phyloP scores from a whole-genome alignment of 2,329 filamentous ascomycete genomes.

The Shiraia bambusicola region DNA sequence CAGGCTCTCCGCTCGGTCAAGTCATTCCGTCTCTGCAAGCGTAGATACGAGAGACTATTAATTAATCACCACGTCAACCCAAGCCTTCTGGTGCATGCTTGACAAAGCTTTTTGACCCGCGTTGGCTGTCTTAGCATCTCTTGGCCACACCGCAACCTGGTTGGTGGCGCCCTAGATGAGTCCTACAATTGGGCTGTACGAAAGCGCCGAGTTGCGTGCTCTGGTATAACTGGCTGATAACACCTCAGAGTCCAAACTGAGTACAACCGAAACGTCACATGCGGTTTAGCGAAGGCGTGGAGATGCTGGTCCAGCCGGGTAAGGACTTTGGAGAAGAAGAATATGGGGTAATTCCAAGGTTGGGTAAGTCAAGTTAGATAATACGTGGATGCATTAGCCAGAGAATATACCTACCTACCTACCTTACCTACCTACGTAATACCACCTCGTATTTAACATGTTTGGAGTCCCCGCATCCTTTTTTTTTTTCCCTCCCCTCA shows the following conservation, averaged over 20 bases:
- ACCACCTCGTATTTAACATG: not conserved
- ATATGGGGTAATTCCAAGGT: too few species aligned
- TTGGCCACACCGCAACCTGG: constrained; percentile 10
- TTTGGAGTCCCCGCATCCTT: not conserved
- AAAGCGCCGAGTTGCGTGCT: constrained; percentile 13
- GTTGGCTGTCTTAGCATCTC: constrained; percentile 10
- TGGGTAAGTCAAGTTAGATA: too few species aligned
- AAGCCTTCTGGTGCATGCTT: constrained; percentile 17
- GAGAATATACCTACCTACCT: too few species aligned
- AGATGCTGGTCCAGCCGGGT: constrained; percentile 3
- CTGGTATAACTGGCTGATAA: constrained; percentile 9
- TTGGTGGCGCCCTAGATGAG: not conserved
- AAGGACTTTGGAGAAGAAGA: constrained; percentile 1
- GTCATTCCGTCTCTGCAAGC: constrained; percentile 2
- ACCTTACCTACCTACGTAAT: not conserved
- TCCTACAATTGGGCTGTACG: constrained; percentile 3
- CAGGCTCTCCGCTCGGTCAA: too few species aligned
- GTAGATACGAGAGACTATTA: too few species aligned
- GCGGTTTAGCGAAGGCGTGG: not conserved
- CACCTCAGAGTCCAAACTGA: not conserved
- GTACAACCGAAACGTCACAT: constrained; percentile 8
- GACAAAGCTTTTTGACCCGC: constrained; percentile 18
- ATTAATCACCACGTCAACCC: constrained; percentile 8
- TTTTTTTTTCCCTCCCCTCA: too few species aligned
- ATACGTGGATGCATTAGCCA: too few species aligned